A percentile compares a stretch with the other conserved stretches of the same genome.
phyloP scores from a whole-genome alignment of 2,329 filamentous ascomycete species.

The Aspergillus jensenii region DNA sequence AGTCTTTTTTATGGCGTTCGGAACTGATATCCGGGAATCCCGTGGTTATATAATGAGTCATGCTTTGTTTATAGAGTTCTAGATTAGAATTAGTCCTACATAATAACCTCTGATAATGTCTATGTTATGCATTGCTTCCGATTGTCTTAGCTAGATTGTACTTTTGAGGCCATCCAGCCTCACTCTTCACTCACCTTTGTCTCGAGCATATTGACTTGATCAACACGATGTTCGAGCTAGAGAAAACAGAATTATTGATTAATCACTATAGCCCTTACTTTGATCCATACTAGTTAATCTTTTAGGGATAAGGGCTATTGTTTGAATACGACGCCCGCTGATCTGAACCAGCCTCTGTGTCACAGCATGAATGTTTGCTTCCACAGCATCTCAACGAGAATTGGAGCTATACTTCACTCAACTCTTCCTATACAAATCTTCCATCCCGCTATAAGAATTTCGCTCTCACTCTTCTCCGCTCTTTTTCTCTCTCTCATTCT shows the following conservation, averaged over 20 bases:
- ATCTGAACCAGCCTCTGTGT: neutral
- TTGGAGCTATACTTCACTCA: neutral
- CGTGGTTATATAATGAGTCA: neutral
- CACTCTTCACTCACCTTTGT: neutral
- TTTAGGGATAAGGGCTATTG: neutral
- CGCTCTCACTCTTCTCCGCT: neutral
- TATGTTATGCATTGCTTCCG: neutral
- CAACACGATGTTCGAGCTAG: too few species aligned
- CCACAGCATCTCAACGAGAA: constrained; percentile 3
- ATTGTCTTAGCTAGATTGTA: neutral
- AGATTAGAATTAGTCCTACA: neutral
- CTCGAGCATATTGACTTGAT: neutral
- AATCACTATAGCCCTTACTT: neutral
- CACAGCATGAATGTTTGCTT: constrained; percentile 6
- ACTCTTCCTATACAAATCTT: neutral
- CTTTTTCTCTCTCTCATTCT: neutral
- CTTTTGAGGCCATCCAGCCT: neutral
- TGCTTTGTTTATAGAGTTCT: constrained; percentile 4
- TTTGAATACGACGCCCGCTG: neutral
- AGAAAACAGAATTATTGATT: too few species aligned
- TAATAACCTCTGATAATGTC: neutral
- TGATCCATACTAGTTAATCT: neutral
- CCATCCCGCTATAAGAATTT: neutral
- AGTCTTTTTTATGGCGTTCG: neutral
- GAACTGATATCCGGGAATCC: neutral